phyloP scores from a whole-genome alignment of 768 basidiomycete species.

The Boletus rubropictus region DNA sequence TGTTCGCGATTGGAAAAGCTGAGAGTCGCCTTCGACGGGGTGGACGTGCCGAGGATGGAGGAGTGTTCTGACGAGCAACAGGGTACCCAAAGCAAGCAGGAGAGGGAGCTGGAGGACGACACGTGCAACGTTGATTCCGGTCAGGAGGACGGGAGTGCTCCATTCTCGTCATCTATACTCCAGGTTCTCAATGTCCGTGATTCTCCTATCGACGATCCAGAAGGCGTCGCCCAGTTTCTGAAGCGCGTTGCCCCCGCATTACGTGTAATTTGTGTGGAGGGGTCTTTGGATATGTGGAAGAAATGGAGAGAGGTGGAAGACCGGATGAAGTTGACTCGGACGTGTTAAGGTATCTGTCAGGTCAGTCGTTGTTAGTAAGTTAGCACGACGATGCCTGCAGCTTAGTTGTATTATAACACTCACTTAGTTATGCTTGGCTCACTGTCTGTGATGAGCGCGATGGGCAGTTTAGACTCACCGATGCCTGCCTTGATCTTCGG shows the following conservation, averaged over 20 bases:
- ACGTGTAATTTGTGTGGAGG: conserved; percentile 24
- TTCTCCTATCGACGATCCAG: conserved; percentile 24
- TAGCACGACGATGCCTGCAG: not conserved
- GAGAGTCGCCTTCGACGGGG: conserved; percentile 24
- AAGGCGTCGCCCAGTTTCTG: conserved; percentile 23
- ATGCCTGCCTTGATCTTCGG: not conserved
- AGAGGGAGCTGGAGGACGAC: not conserved
- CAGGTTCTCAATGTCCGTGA: conserved; percentile 26
- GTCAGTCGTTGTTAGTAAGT: too few relatives aligned
- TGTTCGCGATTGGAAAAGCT: conserved; percentile 18
- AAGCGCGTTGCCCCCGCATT: conserved; percentile 21
- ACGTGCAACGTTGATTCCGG: not conserved
- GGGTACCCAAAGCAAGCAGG: not conserved
- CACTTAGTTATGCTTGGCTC: not conserved
- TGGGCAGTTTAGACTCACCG: not conserved
- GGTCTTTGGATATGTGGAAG: conserved; percentile 25
- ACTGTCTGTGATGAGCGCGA: not conserved
- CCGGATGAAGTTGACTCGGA: conserved; percentile 12
- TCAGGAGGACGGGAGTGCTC: not conserved
- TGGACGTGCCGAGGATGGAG: not conserved
- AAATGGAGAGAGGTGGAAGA: conserved; percentile 27
- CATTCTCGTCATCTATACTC: conserved; percentile 6
- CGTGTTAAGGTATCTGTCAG: not conserved
- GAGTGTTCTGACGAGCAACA: not conserved
- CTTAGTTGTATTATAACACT: conserved; percentile 4